Conservation (phyloP, 495 filamentous ascomycete genomes). For the Tuber calosporum region DNA sequence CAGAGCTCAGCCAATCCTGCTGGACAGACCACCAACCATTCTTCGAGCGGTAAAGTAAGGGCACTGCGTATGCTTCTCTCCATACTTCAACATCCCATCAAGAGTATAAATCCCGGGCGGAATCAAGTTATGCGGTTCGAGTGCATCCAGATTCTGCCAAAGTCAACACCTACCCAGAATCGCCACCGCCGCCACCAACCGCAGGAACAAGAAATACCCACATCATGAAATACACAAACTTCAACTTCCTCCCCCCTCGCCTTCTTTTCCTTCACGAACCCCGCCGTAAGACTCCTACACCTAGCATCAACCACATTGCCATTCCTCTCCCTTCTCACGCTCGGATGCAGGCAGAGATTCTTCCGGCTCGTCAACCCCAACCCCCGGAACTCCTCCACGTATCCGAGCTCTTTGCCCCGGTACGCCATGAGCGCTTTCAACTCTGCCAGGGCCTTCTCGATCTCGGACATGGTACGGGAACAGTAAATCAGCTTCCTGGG, state of each 20-base stretch:
- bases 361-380: slow-evolving; percentile 92
- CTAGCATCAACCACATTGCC: slow-evolving; percentile 87
- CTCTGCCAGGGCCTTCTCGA: slow-evolving; percentile 92
- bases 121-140: slow-evolving; percentile 89
- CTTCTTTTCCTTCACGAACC: slow-evolving; percentile 95
- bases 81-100: slow-evolving; percentile 78
- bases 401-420: slow-evolving; percentile 72
- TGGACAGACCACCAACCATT: slow-evolving; percentile 57
- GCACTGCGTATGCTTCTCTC: slow-evolving; percentile 91
- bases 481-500: slow-evolving; percentile 96
- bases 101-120: slow-evolving; percentile 93
- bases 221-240: slow-evolving; percentile 90
- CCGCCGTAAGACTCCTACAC: slow-evolving; percentile 89
- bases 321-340: slow-evolving; percentile 91
- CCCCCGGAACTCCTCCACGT: slow-evolving; percentile 85
- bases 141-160: slow-evolving; percentile 74
- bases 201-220: slow-evolving; percentile 41
- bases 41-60: slow-evolving; percentile 92
- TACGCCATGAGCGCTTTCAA: slow-evolving; percentile 91
- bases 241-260: slow-evolving; percentile 89
- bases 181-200: slow-evolving; percentile 1
- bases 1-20: not conserved
- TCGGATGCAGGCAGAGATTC: slow-evolving; percentile 92
- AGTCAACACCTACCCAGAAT: slow-evolving; percentile 21
- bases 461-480: slow-evolving; percentile 93